A percentile compares a stretch with the other conserved stretches of the same genome.
phyloP scores from a whole-genome alignment of 1,284 basidiomycete genomes.

The Sanghuangporus baumii region DNA sequence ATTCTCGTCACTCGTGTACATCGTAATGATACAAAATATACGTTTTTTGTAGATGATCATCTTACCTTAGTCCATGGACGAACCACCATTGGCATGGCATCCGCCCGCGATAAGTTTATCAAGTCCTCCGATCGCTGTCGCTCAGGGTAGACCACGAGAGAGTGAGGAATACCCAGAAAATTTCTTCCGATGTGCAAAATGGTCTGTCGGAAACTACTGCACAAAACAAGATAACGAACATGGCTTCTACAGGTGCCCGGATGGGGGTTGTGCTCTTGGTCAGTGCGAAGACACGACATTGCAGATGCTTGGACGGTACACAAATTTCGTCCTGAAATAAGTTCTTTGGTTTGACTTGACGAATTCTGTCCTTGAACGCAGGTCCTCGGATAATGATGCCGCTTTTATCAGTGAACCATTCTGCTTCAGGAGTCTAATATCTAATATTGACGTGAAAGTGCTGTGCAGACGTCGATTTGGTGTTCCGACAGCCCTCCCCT shows the following conservation, averaged over 20 bases:
- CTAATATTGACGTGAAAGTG: slow-evolving; percentile 11
- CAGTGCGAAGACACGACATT: slow-evolving; percentile 60
- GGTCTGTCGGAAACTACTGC: slow-evolving; percentile 30
- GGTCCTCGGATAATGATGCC: neutral
- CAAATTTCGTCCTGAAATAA: neutral
- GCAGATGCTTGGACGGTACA: slow-evolving; percentile 40
- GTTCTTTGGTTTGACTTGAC: neutral
- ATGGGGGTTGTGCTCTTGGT: slow-evolving; percentile 51
- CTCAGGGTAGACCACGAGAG: neutral
- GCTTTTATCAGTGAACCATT: neutral
- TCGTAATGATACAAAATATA: neutral
- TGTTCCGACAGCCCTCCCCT: slow-evolving; percentile 54
- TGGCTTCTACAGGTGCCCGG: slow-evolving; percentile 48
- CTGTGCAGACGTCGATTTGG: slow-evolving; percentile 8
- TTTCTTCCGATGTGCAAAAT: slow-evolving; percentile 46
- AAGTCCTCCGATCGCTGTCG: neutral
- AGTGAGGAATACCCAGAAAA: slow-evolving; percentile 26
- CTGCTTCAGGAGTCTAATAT: neutral
- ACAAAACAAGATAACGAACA: slow-evolving; percentile 8
- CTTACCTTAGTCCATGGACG: neutral
- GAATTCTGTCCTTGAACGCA: neutral
- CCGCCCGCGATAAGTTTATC: neutral
- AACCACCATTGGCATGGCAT: neutral
- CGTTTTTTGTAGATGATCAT: neutral
- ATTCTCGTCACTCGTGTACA: slow-evolving; percentile 1